phyloP scores from a whole-genome alignment of 345 rosid genomes.

The Euclidium syriacum region DNA sequence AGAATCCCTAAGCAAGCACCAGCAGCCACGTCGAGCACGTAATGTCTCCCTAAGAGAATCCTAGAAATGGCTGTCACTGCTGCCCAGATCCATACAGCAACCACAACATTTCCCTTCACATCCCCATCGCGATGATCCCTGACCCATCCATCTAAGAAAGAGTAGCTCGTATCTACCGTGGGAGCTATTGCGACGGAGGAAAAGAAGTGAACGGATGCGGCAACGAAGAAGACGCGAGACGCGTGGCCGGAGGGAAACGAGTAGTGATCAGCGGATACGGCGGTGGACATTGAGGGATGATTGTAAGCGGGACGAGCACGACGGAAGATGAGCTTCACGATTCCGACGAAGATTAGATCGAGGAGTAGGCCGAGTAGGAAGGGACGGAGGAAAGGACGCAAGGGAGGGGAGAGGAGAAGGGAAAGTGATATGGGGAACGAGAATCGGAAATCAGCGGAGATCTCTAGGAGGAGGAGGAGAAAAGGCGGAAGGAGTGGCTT shows the following conservation, averaged over 20 bases:
- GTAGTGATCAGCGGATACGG: conserved; percentile 62
- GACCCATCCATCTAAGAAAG: conserved; percentile 27
- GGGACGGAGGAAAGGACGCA: conserved; percentile 43
- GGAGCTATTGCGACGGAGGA: background rate
- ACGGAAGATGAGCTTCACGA: conserved; percentile 64
- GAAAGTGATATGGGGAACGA: conserved; percentile 72
- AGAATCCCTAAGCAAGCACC: conserved; percentile 61
- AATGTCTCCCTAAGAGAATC: conserved; percentile 83
- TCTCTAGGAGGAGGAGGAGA: conserved; percentile 57
- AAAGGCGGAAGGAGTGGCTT: conserved; percentile 45
- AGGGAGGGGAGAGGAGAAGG: conserved; percentile 45
- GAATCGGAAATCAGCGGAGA: conserved; percentile 79
- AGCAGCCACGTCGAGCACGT: conserved; percentile 56
- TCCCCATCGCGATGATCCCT: conserved; percentile 15
- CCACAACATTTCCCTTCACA: conserved; percentile 25
- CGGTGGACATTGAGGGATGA: conserved; percentile 62
- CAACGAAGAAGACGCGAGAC: conserved; percentile 70
- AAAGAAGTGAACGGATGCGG: conserved; percentile 48
- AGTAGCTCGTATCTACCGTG: background rate
- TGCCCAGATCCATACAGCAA: conserved; percentile 63
- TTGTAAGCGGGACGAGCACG: conserved; percentile 87
- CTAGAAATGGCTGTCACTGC: conserved; percentile 56
- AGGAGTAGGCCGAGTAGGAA: conserved; percentile 80
- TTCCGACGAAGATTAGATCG: conserved; percentile 65
- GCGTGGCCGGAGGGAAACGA: conserved; percentile 98